Evolutionary conservation across 23 red algal genomes (phyloP), one percentile per base, ranked within the genome.

Genomic region (Cyanidium caldarium): DNA sequence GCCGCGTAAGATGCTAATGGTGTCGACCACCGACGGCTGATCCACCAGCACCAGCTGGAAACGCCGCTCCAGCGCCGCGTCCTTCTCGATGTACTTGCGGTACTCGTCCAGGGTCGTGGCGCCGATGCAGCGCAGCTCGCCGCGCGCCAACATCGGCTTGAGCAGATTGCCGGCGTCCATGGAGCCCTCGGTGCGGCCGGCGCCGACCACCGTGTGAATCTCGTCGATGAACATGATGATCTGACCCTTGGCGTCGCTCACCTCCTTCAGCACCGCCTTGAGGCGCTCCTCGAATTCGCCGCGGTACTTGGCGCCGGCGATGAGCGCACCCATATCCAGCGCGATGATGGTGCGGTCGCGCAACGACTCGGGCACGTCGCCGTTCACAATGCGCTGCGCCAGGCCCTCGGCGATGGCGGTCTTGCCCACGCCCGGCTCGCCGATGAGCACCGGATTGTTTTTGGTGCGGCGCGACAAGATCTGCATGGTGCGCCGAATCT

Each of bases 231-330:
- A 98, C 34, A 98, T 76, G 51, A 98, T 82, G 40, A 98, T 80
- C 36, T 72, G 58, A 16, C 79, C 80, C 43, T 88, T 72, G 33
- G 82, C 75, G 30, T 88, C 84, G 45, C 68, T 76, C 14, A 98
- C 92, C 69, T 98, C 92, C 12, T 78, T 84, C n/a, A 98, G 68
- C 3, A 98, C 92, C 42, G 92, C 84, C 78, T 98, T 98, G 39
- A 98, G 69, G 29, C 92, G 84, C 71, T 98, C 92, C 67, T 98
- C 92, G 68, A 98, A 98, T 44, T 98, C 92, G 58, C 92, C 92
- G 26, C 92, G 67, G 46, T 82, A 98, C 65, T 98, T 98, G 72
- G 92, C 92, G n/a, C 92, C 92, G 2, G 92, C 92, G 37, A 98
- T 78, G 17, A 98, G 70, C 14, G 92, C 92, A 34, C 92, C 86